A percentile compares a stretch with the other conserved stretches of the same genome.
phyloP scores from a whole-genome alignment of 306 rosid species.

The Astragalus membranaceus region DNA sequence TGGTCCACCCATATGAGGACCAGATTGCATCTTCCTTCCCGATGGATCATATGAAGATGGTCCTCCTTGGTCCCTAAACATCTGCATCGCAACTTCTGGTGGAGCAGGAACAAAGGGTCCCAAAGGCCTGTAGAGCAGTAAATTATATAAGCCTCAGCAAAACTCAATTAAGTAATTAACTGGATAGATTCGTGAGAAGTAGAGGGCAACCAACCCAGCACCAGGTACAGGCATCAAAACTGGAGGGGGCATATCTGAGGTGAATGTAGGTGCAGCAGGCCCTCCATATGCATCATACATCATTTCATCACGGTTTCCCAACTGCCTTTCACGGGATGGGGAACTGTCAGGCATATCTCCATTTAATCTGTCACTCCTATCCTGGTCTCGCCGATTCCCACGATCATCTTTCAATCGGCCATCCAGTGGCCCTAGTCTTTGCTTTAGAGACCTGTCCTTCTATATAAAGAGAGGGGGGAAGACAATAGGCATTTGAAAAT shows the following conservation, averaged over 20 bases:
- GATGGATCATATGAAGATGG: conserved; percentile 76
- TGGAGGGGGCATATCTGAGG: conserved; percentile 75
- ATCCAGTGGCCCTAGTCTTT: conserved; percentile 52
- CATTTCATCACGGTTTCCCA: conserved; percentile 77
- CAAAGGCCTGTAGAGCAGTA: conserved; percentile 58
- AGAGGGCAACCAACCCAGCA: conserved; percentile 69
- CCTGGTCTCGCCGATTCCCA: conserved; percentile 76
- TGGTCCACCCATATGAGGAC: conserved; percentile 80
- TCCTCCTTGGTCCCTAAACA: conserved; percentile 95
- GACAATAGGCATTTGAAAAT: conserved; percentile 7
- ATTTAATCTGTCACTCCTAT: conserved; percentile 46
- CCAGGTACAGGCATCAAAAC: conserved; percentile 99
- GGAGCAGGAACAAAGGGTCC: conserved; percentile 99
- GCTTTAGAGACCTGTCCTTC: conserved; percentile 70
- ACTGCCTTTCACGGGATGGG: conserved; percentile 59
- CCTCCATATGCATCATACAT: conserved; percentile 80
- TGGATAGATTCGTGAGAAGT: neutral
- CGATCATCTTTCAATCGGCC: conserved; percentile 83
- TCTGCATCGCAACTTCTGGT: conserved; percentile 99
- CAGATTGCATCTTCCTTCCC: conserved; percentile 74
- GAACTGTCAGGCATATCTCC: conserved; percentile 69
- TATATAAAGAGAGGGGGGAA: conserved; percentile 21
- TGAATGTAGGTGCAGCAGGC: conserved; percentile 58
- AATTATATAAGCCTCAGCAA: conserved; percentile 14
- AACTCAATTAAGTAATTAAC: neutral